A percentile compares a stretch with the other conserved stretches of the same genome.
phyloP scores from a whole-genome alignment of 345 rosid species.

The Laguncularia racemosa region DNA sequence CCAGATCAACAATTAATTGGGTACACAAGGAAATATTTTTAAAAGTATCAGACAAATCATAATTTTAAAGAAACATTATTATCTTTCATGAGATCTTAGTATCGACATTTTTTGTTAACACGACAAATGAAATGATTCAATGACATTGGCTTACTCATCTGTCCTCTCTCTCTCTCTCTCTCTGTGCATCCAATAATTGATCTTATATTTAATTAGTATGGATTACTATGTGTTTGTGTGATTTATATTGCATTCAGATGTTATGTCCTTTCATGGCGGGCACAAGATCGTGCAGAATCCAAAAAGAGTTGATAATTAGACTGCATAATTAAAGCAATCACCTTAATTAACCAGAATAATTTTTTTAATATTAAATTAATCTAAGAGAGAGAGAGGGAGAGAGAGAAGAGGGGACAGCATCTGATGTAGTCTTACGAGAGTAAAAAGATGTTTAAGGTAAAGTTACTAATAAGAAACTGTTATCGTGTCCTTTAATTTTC shows the following conservation, averaged over 20 bases:
- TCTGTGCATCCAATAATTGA: slow-evolving; percentile 1
- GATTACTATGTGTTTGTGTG: no score
- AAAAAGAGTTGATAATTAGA: slow-evolving; percentile 4
- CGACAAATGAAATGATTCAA: slow-evolving; percentile 3
- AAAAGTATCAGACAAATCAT: slow-evolving; percentile 1
- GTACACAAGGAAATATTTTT: not conserved
- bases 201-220: not conserved
- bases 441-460: slow-evolving; percentile 15
- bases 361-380: not conserved
- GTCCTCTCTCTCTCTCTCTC: no score
- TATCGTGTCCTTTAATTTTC: slow-evolving; percentile 5
- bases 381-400: slow-evolving; percentile 1
- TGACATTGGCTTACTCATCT: not conserved
- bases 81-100: slow-evolving; percentile 1
- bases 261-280: slow-evolving; percentile 13
- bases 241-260: no score
- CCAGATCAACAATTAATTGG: no score
- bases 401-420: slow-evolving; percentile 7
- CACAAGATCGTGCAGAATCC: slow-evolving; percentile 15
- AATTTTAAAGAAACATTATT: not conserved
- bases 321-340: not conserved
- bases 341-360: not conserved
- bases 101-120: not conserved
- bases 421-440: slow-evolving; percentile 5
- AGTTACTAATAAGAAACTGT: slow-evolving; percentile 12